Conservation (phyloP, 441 rosid genomes). For the Pelargonium fulgidum region DNA sequence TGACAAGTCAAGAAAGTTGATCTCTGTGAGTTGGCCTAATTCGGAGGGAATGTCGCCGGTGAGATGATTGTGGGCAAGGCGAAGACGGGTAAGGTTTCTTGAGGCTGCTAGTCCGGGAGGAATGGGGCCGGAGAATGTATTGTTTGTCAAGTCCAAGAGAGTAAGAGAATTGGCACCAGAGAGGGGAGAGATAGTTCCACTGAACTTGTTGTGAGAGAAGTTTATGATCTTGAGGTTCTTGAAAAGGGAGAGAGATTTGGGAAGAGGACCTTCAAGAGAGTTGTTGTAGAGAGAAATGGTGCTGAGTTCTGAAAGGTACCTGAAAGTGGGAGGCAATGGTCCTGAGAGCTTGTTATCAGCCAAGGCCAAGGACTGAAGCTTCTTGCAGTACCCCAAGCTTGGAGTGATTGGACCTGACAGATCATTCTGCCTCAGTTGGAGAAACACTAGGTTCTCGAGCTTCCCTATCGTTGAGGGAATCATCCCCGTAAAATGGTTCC, state of each 20-base stretch:
- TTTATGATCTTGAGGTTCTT: slow-evolving; percentile 67
- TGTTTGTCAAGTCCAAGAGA: slow-evolving; percentile 72
- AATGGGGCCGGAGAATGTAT: slow-evolving; percentile 58
- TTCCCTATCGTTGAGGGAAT: slow-evolving; percentile 69
- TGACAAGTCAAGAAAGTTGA: slow-evolving; percentile 71
- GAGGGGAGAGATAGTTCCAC: slow-evolving; percentile 59
- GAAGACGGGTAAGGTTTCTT: slow-evolving; percentile 53
- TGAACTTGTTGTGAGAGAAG: slow-evolving; percentile 67
- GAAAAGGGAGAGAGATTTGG: slow-evolving; percentile 53
- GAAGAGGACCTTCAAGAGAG: slow-evolving; percentile 69
- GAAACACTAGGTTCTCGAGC: slow-evolving; percentile 52
- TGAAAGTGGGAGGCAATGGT: slow-evolving; percentile 65
- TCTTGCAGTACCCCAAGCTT: slow-evolving; percentile 69
- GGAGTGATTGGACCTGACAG: slow-evolving; percentile 70
- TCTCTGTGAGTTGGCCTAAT: slow-evolving; percentile 49
- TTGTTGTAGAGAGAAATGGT: slow-evolving; percentile 72
- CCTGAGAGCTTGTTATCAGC: slow-evolving; percentile 81
- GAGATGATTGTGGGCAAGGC: slow-evolving; percentile 70
- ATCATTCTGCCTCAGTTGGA: slow-evolving; percentile 84
- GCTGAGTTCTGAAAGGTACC: slow-evolving; percentile 50
- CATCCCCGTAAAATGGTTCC: slow-evolving; percentile 63
- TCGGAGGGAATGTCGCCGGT: slow-evolving; percentile 55
- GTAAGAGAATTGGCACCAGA: slow-evolving; percentile 53
- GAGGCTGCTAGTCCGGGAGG: slow-evolving; percentile 52
- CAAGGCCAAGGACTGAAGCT: slow-evolving; percentile 50